phyloP scores from a whole-genome alignment of 2,329 filamentous ascomycete genomes.

The Ustulina deusta region DNA sequence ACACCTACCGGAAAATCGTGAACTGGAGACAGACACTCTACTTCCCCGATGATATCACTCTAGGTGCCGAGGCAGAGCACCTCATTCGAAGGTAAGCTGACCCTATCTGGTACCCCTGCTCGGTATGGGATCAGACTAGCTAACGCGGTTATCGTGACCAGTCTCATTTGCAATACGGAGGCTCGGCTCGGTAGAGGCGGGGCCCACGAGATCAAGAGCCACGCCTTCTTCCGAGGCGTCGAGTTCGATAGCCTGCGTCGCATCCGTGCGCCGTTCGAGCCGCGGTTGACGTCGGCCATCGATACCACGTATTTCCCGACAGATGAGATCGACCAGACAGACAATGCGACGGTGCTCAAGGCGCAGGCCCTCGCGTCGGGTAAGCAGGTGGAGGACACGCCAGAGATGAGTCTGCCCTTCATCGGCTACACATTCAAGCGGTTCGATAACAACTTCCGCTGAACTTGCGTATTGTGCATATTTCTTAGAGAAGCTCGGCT shows the following conservation, averaged over 20 bases:
- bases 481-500: conserved; percentile 1
- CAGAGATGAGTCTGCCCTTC: conserved; percentile 95
- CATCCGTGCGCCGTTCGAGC: conserved; percentile 96
- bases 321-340: conserved; percentile 97
- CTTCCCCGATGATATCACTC: conserved; percentile 93
- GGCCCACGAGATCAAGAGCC: conserved; percentile 90
- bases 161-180: conserved; percentile 93
- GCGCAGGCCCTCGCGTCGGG: conserved; percentile 82
- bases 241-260: conserved; percentile 92
- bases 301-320: conserved; percentile 99
- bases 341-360: conserved; percentile 88
- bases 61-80: conserved; percentile 89
- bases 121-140: not conserved
- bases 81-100: conserved; percentile 84
- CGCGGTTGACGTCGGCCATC: conserved; percentile 89
- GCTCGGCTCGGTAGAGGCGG: conserved; percentile 89
- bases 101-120: not conserved
- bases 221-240: conserved; percentile 96
- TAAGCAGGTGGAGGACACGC: conserved; percentile 77
- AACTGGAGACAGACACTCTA: conserved; percentile 97
- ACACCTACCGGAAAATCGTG: conserved; percentile 99
- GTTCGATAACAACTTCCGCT: conserved; percentile 80
- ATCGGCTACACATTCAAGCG: conserved; percentile 98
- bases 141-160: conserved; percentile 54
- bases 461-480: conserved; percentile 42